Conservation (phyloP, 345 rosid genomes). For the Lumnitzera racemosa region DNA sequence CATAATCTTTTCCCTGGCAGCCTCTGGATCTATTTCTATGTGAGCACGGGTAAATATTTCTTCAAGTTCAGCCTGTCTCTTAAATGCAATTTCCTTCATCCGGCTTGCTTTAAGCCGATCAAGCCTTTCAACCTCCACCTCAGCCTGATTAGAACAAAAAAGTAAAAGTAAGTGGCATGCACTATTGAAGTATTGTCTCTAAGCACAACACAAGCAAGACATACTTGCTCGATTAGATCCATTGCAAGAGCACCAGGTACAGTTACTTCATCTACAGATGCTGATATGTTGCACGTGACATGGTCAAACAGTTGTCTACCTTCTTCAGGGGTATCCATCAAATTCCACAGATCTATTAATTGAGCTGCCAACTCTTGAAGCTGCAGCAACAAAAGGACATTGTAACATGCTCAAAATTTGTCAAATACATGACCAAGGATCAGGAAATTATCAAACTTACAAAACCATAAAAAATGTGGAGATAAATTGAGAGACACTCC, state of each 20-base stretch:
- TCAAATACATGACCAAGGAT: not conserved
- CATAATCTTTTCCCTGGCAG: constrained; percentile 89
- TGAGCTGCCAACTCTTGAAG: constrained; percentile 93
- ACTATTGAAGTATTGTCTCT: not conserved
- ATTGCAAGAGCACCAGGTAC: constrained; percentile 77
- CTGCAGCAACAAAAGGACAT: constrained; percentile 26
- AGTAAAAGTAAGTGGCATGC: constrained; percentile 1
- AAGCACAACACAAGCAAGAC: not conserved
- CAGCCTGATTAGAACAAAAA: constrained; percentile 43
- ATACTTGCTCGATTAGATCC: constrained; percentile 88
- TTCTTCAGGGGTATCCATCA: constrained; percentile 94
- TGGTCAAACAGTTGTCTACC: constrained; percentile 78
- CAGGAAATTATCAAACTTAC: too few species aligned
- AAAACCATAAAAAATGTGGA: too few species aligned
- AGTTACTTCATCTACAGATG: constrained; percentile 83
- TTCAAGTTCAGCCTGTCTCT: constrained; percentile 89
- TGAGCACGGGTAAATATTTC: constrained; percentile 82
- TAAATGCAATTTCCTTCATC: constrained; percentile 97
- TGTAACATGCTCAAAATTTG: constrained; percentile 7
- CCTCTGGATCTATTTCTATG: constrained; percentile 69
- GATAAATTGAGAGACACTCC: too few species aligned
- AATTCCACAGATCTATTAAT: constrained; percentile 88
- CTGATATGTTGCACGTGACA: constrained; percentile 76
- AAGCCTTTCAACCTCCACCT: constrained; percentile 92
- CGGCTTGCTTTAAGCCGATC: constrained; percentile 90